Conservation (phyloP, 345 rosid genomes). For the Moricandia moricandioides region DNA sequence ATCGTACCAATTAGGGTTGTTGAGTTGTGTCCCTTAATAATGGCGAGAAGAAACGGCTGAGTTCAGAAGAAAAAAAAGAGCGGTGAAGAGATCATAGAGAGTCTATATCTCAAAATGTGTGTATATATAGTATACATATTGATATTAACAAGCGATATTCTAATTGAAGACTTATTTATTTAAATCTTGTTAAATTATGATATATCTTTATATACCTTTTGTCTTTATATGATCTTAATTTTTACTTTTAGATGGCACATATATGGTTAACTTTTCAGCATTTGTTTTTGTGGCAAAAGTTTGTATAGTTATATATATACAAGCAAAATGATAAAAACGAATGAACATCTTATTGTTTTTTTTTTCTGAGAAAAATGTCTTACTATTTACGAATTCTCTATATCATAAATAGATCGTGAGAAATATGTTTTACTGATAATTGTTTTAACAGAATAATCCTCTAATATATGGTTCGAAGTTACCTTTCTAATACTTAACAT, state of each 20-base stretch:
- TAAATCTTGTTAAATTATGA: background rate
- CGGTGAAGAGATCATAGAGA: constrained; percentile 1
- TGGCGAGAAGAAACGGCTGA: background rate
- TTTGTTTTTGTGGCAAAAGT: background rate
- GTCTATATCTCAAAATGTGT: background rate
- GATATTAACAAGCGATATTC: constrained; percentile 9
- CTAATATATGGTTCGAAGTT: background rate
- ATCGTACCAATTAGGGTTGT: background rate
- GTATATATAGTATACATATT: background rate
- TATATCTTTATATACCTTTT: background rate
- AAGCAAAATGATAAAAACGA: background rate
- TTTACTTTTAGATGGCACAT: background rate
- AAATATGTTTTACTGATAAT: background rate
- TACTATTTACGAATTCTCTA: background rate
- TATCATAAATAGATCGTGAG: background rate
- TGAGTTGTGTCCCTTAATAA: background rate
- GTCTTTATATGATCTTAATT: background rate
- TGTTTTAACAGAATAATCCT: background rate
- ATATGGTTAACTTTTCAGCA: background rate
- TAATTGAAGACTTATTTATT: background rate
- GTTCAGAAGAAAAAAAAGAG: background rate
- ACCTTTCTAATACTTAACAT: background rate
- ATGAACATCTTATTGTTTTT: no score
- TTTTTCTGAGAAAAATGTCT: no score
- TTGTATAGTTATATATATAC: background rate